Conservation (phyloP, 202 grass and related monocot species). For the Panicum hallii region DNA sequence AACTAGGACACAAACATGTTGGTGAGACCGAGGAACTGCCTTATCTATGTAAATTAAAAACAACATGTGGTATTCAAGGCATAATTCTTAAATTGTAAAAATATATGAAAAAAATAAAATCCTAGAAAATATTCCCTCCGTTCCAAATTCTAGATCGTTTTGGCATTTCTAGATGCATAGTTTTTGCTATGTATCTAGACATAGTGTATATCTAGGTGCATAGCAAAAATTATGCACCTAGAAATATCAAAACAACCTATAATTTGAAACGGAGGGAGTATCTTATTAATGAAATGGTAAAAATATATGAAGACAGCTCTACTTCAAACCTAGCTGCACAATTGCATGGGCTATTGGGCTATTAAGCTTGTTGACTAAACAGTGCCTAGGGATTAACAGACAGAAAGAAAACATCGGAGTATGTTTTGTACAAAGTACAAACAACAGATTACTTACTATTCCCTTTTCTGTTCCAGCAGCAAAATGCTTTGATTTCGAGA, state of each 20-base stretch:
- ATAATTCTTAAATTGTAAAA: neutral
- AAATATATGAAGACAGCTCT: neutral
- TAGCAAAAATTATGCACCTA: no score
- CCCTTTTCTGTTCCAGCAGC: slow-evolving; percentile 91
- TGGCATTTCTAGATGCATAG: no score
- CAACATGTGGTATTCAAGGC: neutral
- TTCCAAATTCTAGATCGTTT: no score
- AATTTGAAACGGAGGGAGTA: neutral
- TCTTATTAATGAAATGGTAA: neutral
- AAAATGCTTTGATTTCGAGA: slow-evolving; percentile 73
- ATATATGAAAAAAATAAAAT: neutral
- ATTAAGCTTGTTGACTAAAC: neutral
- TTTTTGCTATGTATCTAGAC: no score
- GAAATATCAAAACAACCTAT: no score
- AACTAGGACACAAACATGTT: slow-evolving; percentile 16
- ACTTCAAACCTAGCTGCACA: neutral
- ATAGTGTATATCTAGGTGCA: no score
- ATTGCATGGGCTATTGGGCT: neutral
- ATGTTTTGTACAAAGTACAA: neutral
- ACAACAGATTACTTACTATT: slow-evolving; percentile 67
- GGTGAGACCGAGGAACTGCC: neutral
- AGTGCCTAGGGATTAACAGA: neutral
- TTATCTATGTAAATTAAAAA: slow-evolving; percentile 17
- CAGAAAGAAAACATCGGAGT: neutral
- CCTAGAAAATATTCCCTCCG: neutral